Conservation (phyloP, 2,329 filamentous ascomycete species). For the Aspergillus sp. region DNA sequence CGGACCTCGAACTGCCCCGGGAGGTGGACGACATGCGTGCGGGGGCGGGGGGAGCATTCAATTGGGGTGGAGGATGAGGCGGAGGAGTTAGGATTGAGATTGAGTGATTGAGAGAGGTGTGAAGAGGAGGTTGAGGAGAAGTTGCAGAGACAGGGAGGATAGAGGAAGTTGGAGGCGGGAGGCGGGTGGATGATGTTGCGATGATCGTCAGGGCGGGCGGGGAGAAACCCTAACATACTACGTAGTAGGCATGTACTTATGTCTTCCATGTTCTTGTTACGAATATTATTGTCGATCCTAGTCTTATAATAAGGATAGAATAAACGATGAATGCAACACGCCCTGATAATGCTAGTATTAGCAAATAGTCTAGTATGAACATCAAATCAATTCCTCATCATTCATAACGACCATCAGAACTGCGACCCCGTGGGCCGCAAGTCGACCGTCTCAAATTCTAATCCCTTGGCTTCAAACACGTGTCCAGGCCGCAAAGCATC, state of each 20-base stretch:
- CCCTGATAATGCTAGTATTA: not conserved
- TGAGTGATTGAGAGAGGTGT: not conserved
- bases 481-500: slow-evolving; percentile 69
- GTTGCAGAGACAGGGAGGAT: not conserved
- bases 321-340: not conserved
- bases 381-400: slow-evolving; percentile 1
- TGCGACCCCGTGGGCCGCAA: slow-evolving; percentile 38
- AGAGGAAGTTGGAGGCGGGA: not conserved
- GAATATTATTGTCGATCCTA: no score
- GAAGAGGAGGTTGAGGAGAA: not conserved
- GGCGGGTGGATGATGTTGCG: no score
- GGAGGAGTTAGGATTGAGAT: not conserved
- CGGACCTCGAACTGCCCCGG: slow-evolving; percentile 7
- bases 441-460: slow-evolving; percentile 68
- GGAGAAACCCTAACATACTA: no score
- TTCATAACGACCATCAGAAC: slow-evolving; percentile 5
- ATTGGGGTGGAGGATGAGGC: not conserved
- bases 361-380: slow-evolving; percentile 1
- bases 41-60: slow-evolving; percentile 3
- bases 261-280: no score
- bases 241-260: no score
- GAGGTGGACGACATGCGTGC: slow-evolving; percentile 15
- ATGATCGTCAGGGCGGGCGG: no score
- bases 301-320: not conserved
- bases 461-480: slow-evolving; percentile 64